A percentile compares a stretch with the other conserved stretches of the same genome.
Evolutionary conservation across 2,329 filamentous ascomycete genomes (phyloP).

Genomic region (Colletotrichum neosansevieriae): DNA sequence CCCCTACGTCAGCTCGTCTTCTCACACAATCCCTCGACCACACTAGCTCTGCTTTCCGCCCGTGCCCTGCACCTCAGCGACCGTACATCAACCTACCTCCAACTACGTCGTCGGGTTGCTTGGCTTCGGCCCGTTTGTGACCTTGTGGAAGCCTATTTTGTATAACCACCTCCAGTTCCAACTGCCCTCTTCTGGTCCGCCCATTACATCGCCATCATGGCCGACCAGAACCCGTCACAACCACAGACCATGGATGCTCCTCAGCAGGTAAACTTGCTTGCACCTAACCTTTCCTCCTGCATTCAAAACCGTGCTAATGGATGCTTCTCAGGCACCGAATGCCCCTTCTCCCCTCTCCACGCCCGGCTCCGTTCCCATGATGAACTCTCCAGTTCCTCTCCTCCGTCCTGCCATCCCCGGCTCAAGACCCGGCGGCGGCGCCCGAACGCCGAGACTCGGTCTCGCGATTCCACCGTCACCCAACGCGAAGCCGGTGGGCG

Average conservation of each 20-base stretch:
- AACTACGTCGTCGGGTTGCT: slow-evolving; percentile 31
- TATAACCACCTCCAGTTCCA: slow-evolving; percentile 14
- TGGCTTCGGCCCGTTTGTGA: slow-evolving; percentile 34
- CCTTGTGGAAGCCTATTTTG: slow-evolving; percentile 16
- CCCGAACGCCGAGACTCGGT: slow-evolving; percentile 81
- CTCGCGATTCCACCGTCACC: slow-evolving; percentile 92
- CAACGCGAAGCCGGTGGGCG: slow-evolving; percentile 79
- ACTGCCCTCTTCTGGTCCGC: slow-evolving; percentile 15
- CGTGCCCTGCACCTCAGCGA: slow-evolving; percentile 18
- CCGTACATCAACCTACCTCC: slow-evolving; percentile 13
- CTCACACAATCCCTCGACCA: slow-evolving; percentile 10
- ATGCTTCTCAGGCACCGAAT: slow-evolving; percentile 10
- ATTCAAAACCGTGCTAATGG: slow-evolving; percentile 1
- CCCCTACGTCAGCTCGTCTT: slow-evolving; percentile 34
- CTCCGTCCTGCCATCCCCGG: slow-evolving; percentile 87
- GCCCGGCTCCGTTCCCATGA: slow-evolving; percentile 62
- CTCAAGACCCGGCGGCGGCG: slow-evolving; percentile 69
- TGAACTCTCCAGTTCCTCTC: slow-evolving; percentile 83
- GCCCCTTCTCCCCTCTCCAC: slow-evolving; percentile 46
- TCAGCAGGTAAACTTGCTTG: slow-evolving; percentile 36
- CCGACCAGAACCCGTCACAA: slow-evolving; percentile 38
- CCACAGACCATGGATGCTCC: slow-evolving; percentile 38
- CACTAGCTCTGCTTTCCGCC: slow-evolving; percentile 31
- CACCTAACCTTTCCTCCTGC: background rate
- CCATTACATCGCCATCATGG: slow-evolving; percentile 28